Evolutionary conservation across 139 green algal genomes (phyloP).

Genomic region (Pedinophyceae sp.): DNA sequence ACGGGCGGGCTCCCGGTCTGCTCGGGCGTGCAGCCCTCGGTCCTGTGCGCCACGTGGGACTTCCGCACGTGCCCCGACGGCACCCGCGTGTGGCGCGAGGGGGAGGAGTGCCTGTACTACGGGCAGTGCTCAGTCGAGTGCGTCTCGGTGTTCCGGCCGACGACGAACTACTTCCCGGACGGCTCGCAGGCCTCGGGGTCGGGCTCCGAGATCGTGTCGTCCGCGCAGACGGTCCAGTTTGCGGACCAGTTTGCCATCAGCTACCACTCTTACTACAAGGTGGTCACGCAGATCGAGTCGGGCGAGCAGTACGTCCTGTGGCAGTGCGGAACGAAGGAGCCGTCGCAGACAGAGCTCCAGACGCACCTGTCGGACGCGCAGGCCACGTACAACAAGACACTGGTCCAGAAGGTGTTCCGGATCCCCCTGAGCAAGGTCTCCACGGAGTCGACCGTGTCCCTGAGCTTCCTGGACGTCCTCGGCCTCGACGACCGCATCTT

Average conservation of each 20-base stretch:
- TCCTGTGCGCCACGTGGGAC: too few species aligned
- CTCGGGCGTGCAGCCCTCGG: too few species aligned
- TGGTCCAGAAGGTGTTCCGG: background rate
- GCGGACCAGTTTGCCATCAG: background rate
- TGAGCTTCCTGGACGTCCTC: slow-evolving; percentile 7
- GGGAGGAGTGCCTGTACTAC: too few species aligned
- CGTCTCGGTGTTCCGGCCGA: background rate
- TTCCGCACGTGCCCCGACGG: too few species aligned
- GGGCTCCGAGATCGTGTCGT: background rate
- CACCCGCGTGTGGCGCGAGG: too few species aligned
- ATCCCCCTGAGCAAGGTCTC: background rate
- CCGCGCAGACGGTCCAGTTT: background rate
- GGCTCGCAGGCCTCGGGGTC: too few species aligned
- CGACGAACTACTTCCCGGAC: slow-evolving; percentile 1
- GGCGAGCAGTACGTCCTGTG: slow-evolving; percentile 1
- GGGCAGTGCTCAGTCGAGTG: background rate
- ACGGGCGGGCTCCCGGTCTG: too few species aligned
- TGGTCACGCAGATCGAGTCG: background rate
- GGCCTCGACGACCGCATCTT: background rate
- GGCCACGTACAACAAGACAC: too few species aligned
- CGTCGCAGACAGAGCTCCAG: background rate
- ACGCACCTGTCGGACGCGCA: background rate
- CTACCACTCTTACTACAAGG: slow-evolving; percentile 2
- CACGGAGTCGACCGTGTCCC: background rate
- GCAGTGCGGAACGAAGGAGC: background rate